These are phyloP conservation scores for Furcasterigmium sp. DNA, from an alignment of 2,329 filamentous ascomycete genomes.

Conservation along the genomic window DNA sequence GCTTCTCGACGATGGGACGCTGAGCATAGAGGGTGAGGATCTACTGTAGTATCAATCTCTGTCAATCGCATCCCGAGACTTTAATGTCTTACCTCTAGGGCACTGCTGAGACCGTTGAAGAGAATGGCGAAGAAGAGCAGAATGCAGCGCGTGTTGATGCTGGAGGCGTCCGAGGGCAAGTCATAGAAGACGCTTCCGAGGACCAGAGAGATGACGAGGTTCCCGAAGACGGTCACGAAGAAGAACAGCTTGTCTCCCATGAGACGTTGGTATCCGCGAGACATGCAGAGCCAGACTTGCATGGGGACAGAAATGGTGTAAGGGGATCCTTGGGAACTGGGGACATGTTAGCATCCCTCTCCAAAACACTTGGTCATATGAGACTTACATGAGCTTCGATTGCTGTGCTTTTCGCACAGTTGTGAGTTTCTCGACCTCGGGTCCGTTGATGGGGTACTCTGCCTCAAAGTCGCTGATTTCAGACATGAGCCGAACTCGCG, in stretches of 20 bases:
- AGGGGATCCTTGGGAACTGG: conserved; percentile 23
- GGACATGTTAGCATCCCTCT: not conserved
- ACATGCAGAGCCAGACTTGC: conserved; percentile 53
- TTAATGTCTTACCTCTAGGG: conserved; percentile 8
- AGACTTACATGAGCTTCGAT: conserved; percentile 52
- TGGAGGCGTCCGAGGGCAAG: conserved; percentile 41
- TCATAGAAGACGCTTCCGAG: conserved; percentile 64
- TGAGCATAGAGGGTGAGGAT: conserved; percentile 17
- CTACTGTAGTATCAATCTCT: not conserved
- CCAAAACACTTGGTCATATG: conserved; percentile 21
- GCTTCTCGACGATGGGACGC: conserved; percentile 21
- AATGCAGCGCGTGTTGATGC: conserved; percentile 41
- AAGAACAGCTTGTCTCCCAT: conserved; percentile 62
- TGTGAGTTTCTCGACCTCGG: conserved; percentile 2
- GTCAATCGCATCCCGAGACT: not conserved
- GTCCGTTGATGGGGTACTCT: conserved; percentile 6
- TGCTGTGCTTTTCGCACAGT: conserved; percentile 4
- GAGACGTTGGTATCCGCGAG: conserved; percentile 47
- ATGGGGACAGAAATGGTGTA: conserved; percentile 60
- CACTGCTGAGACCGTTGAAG: conserved; percentile 21
- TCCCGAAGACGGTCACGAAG: conserved; percentile 47
- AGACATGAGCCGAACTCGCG: conserved; percentile 2
- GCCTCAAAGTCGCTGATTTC: conserved; percentile 5
- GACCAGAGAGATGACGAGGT: conserved; percentile 37
- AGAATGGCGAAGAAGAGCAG: conserved; percentile 24